Percentiles rank a stretch among this genome's conserved stretches.
phyloP scores from a whole-genome alignment of 306 rosid genomes.

The Betula pendula region DNA sequence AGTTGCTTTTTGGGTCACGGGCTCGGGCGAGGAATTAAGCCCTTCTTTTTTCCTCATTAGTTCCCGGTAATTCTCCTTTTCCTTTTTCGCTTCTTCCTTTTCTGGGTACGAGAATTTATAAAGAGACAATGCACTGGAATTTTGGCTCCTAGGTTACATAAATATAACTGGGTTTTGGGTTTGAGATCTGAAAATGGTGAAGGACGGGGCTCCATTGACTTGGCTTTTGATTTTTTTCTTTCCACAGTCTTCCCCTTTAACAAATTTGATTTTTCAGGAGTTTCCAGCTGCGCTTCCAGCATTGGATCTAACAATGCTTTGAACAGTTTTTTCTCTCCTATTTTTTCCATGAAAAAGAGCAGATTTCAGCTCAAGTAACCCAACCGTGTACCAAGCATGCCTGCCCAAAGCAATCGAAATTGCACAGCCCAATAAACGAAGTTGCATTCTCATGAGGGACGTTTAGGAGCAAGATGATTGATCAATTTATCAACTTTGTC shows the following conservation, averaged over 20 bases:
- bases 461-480: slow-evolving; percentile 70
- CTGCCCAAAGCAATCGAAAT: not conserved
- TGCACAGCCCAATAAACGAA: not conserved
- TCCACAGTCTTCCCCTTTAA: not conserved
- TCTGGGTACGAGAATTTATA: not conserved
- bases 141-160: not conserved
- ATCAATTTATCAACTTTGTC: slow-evolving; percentile 87
- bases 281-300: slow-evolving; percentile 12
- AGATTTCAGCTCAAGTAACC: not conserved
- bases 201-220: not conserved
- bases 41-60: not conserved
- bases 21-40: not conserved
- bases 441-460: slow-evolving; percentile 47
- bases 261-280: not conserved
- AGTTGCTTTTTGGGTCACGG: not conserved
- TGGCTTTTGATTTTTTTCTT: not conserved
- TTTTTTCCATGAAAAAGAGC: not conserved
- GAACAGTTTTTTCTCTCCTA: not conserved
- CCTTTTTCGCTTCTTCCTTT: not conserved
- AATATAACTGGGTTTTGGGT: not conserved
- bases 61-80: slow-evolving; percentile 2
- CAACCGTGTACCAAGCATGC: not conserved
- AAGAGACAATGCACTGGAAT: not conserved
- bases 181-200: slow-evolving; percentile 10
- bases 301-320: slow-evolving; percentile 24